A percentile compares a stretch with the other conserved stretches of the same genome.
Evolutionary conservation across 768 basidiomycete species (phyloP).

Genomic region (Boletellus emodensis): DNA sequence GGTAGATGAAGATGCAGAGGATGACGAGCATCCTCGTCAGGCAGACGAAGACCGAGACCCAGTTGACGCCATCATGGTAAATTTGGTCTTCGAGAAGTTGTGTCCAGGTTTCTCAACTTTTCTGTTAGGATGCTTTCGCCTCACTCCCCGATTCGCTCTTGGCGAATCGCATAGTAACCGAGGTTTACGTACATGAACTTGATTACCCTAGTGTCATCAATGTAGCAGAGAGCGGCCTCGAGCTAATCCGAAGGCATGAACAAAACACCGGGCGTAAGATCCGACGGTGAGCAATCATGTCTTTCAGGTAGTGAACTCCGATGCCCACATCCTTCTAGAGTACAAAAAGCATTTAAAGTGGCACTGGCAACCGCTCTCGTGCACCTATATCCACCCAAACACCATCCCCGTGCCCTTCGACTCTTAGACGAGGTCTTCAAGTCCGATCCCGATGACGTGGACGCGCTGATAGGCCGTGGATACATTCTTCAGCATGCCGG

Average conservation of each 20-base stretch:
- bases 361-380: conserved; percentile 73
- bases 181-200: conserved; percentile 60
- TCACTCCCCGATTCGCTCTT: conserved; percentile 54
- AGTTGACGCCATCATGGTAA: conserved; percentile 59
- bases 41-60: conserved; percentile 44
- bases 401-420: conserved; percentile 73
- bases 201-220: conserved; percentile 76
- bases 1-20: conserved; percentile 30
- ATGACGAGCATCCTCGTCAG: conserved; percentile 7
- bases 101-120: conserved; percentile 2
- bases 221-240: conserved; percentile 66
- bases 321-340: conserved; percentile 38
- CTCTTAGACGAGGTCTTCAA: conserved; percentile 71
- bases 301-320: neutral
- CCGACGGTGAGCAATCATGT: conserved; percentile 37
- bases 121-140: conserved; percentile 51
- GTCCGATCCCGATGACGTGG: conserved; percentile 56
- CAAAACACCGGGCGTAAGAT: conserved; percentile 52
- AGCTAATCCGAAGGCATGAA: conserved; percentile 51
- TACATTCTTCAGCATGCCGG: conserved; percentile 62
- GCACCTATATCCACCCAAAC: conserved; percentile 84
- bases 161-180: conserved; percentile 60
- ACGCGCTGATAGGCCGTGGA: conserved; percentile 70
- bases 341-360: conserved; percentile 63
- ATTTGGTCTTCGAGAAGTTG: conserved; percentile 15